phyloP scores from a whole-genome alignment of 768 basidiomycete genomes.

The Holtermanniella nyarrowii region DNA sequence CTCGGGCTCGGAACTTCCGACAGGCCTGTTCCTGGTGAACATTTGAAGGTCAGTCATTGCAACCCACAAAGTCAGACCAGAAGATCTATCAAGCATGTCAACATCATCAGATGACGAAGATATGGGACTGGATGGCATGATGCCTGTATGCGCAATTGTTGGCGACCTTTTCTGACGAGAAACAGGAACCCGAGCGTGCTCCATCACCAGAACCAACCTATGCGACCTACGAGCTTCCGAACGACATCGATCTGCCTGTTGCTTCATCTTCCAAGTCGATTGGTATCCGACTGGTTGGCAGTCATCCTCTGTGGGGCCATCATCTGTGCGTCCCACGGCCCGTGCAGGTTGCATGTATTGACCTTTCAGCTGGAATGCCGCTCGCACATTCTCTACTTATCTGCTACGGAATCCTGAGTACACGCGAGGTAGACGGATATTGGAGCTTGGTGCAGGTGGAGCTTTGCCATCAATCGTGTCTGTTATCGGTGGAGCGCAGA shows the following conservation, averaged over 20 bases:
- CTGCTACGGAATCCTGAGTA: slow-evolving; percentile 30
- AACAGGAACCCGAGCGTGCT: slow-evolving; percentile 33
- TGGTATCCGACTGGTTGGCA: slow-evolving; percentile 28
- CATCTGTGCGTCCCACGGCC: slow-evolving; percentile 19
- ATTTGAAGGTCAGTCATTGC: too few relatives aligned
- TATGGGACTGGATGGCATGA: slow-evolving; percentile 27
- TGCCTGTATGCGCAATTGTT: slow-evolving; percentile 18
- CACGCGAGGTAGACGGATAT: slow-evolving; percentile 45
- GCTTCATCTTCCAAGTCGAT: slow-evolving; percentile 10
- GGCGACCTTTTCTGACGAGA: not conserved
- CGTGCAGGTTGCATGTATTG: not conserved
- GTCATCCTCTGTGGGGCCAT: slow-evolving; percentile 39
- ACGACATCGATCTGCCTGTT: slow-evolving; percentile 8
- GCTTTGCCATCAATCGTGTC: slow-evolving; percentile 75
- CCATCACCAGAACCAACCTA: slow-evolving; percentile 30
- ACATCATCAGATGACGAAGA: slow-evolving; percentile 23
- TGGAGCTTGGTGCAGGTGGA: slow-evolving; percentile 91
- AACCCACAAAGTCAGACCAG: too few relatives aligned
- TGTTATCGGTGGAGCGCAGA: slow-evolving; percentile 55
- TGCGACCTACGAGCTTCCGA: slow-evolving; percentile 21
- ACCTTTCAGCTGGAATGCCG: slow-evolving; percentile 28
- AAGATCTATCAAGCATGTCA: too few relatives aligned
- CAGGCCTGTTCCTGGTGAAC: too few relatives aligned
- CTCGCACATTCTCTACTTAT: slow-evolving; percentile 21
- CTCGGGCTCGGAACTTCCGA: too few relatives aligned